Conservation (phyloP, 192 early-diverging fungal species). For the Coemansia sp. region DNA sequence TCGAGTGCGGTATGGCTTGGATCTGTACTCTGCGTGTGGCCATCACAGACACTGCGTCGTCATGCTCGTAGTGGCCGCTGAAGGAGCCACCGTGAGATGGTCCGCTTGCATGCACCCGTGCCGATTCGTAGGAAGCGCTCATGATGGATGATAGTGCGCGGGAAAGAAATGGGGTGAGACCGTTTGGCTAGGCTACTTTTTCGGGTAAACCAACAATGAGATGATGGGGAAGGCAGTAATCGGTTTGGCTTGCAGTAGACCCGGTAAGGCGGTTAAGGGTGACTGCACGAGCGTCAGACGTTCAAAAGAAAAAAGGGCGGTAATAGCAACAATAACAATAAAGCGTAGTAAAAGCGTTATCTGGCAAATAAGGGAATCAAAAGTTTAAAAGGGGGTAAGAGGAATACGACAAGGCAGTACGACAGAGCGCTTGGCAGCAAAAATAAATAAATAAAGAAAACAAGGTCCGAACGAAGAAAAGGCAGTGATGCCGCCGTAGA, state of each 20-base stretch:
- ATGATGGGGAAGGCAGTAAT: background rate
- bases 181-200: background rate
- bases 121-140: constrained; percentile 12
- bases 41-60: constrained; percentile 20
- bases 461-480: background rate
- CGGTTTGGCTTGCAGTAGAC: background rate
- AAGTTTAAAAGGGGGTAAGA: too few species aligned
- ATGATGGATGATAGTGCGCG: background rate
- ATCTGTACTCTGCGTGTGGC: constrained; percentile 39
- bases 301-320: background rate
- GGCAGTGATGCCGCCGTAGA: too few species aligned
- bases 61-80: constrained; percentile 11
- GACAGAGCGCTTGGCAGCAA: background rate
- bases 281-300: background rate
- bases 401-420: background rate
- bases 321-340: background rate
- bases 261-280: background rate
- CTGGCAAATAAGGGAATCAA: background rate
- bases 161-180: background rate
- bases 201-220: constrained; percentile 6
- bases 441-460: background rate
- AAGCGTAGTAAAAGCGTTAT: background rate
- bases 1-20: constrained; percentile 40
- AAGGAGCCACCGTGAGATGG: constrained; percentile 6
- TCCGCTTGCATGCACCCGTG: constrained; percentile 3